Evolutionary conservation across 2,329 filamentous ascomycete species (phyloP), one percentile per base, ranked within the genome.

Genomic region (Penicillium concentricum): DNA sequence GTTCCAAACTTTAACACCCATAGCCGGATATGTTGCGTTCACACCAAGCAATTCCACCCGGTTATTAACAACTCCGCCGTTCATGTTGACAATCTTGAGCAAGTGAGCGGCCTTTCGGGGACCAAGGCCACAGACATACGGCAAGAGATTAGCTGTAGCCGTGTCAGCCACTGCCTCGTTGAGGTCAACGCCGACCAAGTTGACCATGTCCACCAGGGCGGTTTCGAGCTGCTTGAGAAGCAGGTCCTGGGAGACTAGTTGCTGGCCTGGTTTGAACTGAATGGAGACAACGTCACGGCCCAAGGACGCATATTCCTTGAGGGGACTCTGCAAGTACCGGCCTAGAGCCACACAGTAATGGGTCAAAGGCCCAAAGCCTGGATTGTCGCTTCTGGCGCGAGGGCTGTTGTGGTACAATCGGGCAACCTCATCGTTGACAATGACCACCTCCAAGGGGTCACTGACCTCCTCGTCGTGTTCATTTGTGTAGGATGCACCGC

Each of bases 181-280:
- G 69, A 99, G 89, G 67, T 97, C 91, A 37, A 99, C 91, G 69
- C 94, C 94, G 44, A 92, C 92, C 42, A 99, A 85, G 72, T 99
- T 99, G 65, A 99, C 94, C 83, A 96, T 96, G 72, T 99, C 94
- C 12, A 99, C 93, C 86, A 99, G 90, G 43, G 93, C 91, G n/a
- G 90, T 95, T 69, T 99, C 94, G 16, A 99, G 82, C 58, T 91
- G 86, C 72, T 90, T 92, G 60, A 88, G 79, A 38, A 99, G 82
- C 77, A 96, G 92, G 37, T 97, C 93, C 59, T 92, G 85, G 0
- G 92, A 89, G 15, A 99, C 82, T 30, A 97, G 84, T 59, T 92
- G 89, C 72, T 99, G 94, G 67, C 92, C 92, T 4, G 90, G 86
- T 66, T 97, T 92, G 75, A 97, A 97, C 20, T 87, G 84, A 58